Conservation (phyloP, 1,284 basidiomycete genomes). For the Anthracocystis panici-leucophaei region DNA sequence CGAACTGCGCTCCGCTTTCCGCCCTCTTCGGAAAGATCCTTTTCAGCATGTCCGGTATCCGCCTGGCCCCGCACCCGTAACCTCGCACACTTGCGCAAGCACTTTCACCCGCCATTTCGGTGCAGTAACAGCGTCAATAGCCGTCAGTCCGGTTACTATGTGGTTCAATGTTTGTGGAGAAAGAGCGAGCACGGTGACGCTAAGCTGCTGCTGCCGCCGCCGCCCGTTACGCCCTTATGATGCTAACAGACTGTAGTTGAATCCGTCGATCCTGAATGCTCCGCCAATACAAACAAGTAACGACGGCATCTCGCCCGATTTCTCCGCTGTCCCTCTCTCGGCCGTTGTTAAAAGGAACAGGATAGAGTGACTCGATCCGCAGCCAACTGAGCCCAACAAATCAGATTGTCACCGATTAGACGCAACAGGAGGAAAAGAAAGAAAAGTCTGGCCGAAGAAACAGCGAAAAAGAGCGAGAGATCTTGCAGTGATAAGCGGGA, state of each 20-base stretch:
- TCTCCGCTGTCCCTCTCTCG: conserved; percentile 13
- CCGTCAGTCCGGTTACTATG: conserved; percentile 6
- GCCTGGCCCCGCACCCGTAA: conserved; percentile 3
- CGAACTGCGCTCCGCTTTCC: conserved; percentile 18
- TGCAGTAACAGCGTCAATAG: not conserved
- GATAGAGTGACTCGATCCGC: conserved; percentile 24
- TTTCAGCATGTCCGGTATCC: conserved; percentile 7
- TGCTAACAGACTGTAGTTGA: not conserved
- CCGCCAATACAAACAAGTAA: not conserved
- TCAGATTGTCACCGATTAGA: conserved; percentile 18
- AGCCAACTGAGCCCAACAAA: conserved; percentile 23
- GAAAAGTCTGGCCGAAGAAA: conserved; percentile 36
- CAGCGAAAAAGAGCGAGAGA: conserved; percentile 15
- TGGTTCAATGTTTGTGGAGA: conserved; percentile 15
- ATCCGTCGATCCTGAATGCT: conserved; percentile 4
- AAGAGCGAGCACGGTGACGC: conserved; percentile 23
- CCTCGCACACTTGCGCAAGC: not conserved
- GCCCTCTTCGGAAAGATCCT: conserved; percentile 33
- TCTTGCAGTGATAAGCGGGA: conserved; percentile 31
- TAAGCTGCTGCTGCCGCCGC: conserved; percentile 2
- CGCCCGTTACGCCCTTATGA: not conserved
- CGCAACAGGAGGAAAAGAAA: not conserved
- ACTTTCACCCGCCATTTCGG: conserved; percentile 23
- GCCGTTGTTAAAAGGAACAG: conserved; percentile 11
- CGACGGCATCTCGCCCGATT: conserved; percentile 16